phyloP scores from a whole-genome alignment of 768 basidiomycete species.

The Auricularia sp. region DNA sequence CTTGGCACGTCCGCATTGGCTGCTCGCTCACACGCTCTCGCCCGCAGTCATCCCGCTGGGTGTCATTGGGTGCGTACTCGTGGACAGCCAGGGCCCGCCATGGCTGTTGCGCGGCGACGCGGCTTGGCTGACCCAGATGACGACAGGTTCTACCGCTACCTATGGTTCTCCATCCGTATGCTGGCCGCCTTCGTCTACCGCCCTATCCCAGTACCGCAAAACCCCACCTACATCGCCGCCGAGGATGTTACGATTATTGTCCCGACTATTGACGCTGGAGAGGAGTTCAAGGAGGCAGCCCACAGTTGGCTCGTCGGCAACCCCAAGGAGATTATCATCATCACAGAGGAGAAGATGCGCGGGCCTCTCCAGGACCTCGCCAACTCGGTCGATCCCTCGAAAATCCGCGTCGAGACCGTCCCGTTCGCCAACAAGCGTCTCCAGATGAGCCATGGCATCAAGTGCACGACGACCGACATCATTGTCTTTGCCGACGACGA shows the following conservation, averaged over 20 bases:
- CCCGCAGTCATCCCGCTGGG: conserved; percentile 76
- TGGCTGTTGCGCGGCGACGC: background rate
- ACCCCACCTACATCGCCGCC: conserved; percentile 79
- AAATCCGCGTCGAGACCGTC: conserved; percentile 80
- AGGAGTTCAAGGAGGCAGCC: conserved; percentile 91
- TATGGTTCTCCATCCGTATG: conserved; percentile 85
- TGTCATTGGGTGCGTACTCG: conserved; percentile 58
- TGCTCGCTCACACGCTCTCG: background rate
- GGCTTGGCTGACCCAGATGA: background rate
- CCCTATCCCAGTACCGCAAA: conserved; percentile 82
- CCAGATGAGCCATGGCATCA: conserved; percentile 91
- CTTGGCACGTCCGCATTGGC: background rate
- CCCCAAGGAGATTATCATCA: conserved; percentile 73
- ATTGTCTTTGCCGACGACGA: conserved; percentile 94
- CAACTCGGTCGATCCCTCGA: conserved; percentile 71
- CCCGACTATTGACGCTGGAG: conserved; percentile 91
- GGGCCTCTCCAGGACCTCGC: conserved; percentile 85
- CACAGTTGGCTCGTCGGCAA: conserved; percentile 86
- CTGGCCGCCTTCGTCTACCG: conserved; percentile 70
- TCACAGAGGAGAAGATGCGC: conserved; percentile 83
- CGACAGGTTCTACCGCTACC: conserved; percentile 79
- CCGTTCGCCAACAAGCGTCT: conserved; percentile 90
- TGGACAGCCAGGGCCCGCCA: background rate
- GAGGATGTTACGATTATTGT: conserved; percentile 97
- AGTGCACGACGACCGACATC: conserved; percentile 83